phyloP scores from a whole-genome alignment of 2,329 filamentous ascomycete genomes.

The Conoideocrella luteorostrata region DNA sequence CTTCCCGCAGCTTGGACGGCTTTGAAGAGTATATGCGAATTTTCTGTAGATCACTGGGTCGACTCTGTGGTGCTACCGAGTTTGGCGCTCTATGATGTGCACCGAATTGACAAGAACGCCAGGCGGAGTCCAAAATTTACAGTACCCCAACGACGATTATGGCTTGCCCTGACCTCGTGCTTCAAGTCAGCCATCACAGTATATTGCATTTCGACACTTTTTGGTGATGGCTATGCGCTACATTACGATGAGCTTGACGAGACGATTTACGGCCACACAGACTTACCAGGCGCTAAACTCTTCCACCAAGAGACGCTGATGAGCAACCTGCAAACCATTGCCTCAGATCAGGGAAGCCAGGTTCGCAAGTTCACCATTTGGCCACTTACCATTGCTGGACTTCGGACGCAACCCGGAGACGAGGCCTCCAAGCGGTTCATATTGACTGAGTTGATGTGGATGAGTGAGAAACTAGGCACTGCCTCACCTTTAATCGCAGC shows the following conservation, averaged over 20 bases:
- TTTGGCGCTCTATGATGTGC: background rate
- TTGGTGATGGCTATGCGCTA: background rate
- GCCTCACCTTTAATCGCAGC: slow-evolving; percentile 15
- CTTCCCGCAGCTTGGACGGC: background rate
- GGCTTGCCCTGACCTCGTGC: background rate
- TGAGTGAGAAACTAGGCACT: slow-evolving; percentile 14
- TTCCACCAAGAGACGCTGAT: slow-evolving; percentile 8
- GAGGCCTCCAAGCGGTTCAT: slow-evolving; percentile 13
- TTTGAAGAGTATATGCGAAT: background rate
- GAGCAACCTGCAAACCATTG: slow-evolving; percentile 8
- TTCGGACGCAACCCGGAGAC: slow-evolving; percentile 12
- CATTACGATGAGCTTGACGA: too few relatives aligned
- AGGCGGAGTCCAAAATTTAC: too few relatives aligned
- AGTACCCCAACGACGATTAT: too few relatives aligned
- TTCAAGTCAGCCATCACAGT: background rate
- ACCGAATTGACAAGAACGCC: too few relatives aligned
- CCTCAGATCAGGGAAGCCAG: background rate
- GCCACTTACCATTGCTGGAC: slow-evolving; percentile 19
- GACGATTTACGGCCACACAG: too few relatives aligned
- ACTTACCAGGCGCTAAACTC: too few relatives aligned
- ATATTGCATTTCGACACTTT: background rate
- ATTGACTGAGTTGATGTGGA: slow-evolving; percentile 9
- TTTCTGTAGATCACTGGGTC: background rate
- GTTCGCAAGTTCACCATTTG: slow-evolving; percentile 17
- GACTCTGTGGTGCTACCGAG: background rate